A percentile compares a stretch with the other conserved stretches of the same genome.
Evolutionary conservation across 257 asterid genomes (phyloP).

Genomic region (Fraxinus anomala): DNA sequence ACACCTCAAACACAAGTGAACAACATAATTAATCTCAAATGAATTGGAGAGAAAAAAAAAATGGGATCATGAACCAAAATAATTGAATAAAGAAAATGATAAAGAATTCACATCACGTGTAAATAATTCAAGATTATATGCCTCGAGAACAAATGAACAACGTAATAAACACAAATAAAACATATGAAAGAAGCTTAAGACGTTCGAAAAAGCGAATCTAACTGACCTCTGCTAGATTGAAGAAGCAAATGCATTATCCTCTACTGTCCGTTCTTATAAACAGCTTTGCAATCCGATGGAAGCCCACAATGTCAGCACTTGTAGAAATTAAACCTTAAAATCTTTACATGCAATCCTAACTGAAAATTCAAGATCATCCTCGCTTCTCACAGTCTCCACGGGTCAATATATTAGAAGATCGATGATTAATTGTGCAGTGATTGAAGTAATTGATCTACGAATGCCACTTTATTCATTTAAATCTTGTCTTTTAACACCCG

Average conservation of each 20-base stretch:
- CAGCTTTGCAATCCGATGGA: slow-evolving; percentile 57
- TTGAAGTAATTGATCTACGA: background rate
- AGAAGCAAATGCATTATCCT: slow-evolving; percentile 32
- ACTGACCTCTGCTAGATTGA: slow-evolving; percentile 28
- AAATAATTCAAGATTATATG: background rate
- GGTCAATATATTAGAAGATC: background rate
- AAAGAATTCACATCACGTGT: background rate
- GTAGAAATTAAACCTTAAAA: slow-evolving; percentile 51
- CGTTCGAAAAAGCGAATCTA: no score
- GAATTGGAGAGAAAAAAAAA: background rate
- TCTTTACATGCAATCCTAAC: slow-evolving; percentile 71
- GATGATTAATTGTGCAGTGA: background rate
- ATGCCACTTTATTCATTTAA: background rate
- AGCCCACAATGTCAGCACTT: slow-evolving; percentile 74
- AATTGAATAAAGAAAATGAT: background rate
- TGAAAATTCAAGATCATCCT: slow-evolving; percentile 58
- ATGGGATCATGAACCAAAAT: background rate
- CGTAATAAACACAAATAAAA: no score
- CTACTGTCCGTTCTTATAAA: slow-evolving; percentile 7
- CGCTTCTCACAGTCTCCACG: slow-evolving; percentile 56
- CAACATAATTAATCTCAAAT: background rate
- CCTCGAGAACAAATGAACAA: background rate
- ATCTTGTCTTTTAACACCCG: background rate
- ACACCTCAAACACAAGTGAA: background rate
- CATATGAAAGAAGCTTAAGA: background rate